A percentile compares a stretch with the other conserved stretches of the same genome.
These are phyloP conservation scores for Diplogelasinospora grovesii DNA, from an alignment of 495 filamentous ascomycete species.

Conservation along the genomic window DNA sequence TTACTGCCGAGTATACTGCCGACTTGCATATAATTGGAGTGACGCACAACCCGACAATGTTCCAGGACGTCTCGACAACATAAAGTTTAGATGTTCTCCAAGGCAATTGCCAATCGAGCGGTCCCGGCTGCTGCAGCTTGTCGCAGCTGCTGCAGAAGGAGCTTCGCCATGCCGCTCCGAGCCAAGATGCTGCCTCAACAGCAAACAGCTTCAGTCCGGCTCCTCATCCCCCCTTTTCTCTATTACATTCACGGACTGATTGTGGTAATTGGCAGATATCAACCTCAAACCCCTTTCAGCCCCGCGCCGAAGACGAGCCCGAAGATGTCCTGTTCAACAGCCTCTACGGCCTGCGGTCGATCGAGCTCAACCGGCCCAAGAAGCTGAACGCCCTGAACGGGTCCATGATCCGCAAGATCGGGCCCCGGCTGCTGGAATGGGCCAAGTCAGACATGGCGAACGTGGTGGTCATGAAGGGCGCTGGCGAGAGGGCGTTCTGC, in stretches of 20 bases:
- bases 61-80: not conserved
- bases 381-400: conserved; percentile 87
- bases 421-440: conserved; percentile 84
- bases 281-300: conserved; percentile 30
- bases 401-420: conserved; percentile 91
- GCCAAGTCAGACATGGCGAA: conserved; percentile 88
- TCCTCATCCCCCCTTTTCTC: not conserved
- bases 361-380: conserved; percentile 87
- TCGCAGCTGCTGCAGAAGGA: conserved; percentile 26
- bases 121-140: conserved; percentile 31
- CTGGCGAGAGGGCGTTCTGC: conserved; percentile 78
- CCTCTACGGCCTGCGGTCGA: conserved; percentile 79
- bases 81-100: conserved; percentile 36
- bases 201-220: conserved; percentile 44
- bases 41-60: no score
- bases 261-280: conserved; percentile 60
- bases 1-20: no score
- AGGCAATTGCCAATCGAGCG: conserved; percentile 32
- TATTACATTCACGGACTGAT: not conserved
- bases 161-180: conserved; percentile 71
- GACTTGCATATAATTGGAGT: conserved; percentile 3
- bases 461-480: conserved; percentile 85
- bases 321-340: conserved; percentile 90
- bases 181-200: conserved; percentile 68
- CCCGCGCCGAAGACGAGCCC: conserved; percentile 61